Conservation (phyloP, 2,329 filamentous ascomycete genomes). For the Talaromyces pinophilus region DNA sequence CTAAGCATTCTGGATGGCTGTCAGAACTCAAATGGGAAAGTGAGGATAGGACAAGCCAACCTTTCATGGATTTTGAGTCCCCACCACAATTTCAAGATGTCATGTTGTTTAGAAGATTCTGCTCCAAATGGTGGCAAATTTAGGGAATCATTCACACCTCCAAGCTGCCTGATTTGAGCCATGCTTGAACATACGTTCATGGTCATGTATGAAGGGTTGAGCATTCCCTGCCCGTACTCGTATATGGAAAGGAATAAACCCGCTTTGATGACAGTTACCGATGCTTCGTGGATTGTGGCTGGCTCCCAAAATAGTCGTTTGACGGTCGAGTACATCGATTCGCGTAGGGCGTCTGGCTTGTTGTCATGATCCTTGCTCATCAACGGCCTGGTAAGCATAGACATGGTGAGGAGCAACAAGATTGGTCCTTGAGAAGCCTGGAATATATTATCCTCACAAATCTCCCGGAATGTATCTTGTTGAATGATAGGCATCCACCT, state of each 20-base stretch:
- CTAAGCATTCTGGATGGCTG: conserved; percentile 16
- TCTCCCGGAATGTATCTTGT: conserved; percentile 1
- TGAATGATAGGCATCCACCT: conserved; percentile 19
- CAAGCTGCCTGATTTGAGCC: conserved; percentile 16
- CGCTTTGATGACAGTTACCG: conserved; percentile 11
- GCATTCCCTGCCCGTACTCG: conserved; percentile 19
- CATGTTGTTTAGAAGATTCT: neutral
- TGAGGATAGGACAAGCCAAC: neutral
- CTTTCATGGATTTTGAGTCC: conserved; percentile 19
- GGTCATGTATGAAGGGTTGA: conserved; percentile 19
- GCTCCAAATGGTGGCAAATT: conserved; percentile 10
- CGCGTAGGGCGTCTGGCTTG: conserved; percentile 13
- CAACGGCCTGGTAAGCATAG: conserved; percentile 16
- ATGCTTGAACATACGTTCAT: conserved; percentile 17
- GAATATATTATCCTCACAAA: neutral
- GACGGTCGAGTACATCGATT: conserved; percentile 3
- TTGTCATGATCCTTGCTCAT: neutral
- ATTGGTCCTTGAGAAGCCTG: conserved; percentile 7
- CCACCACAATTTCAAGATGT: conserved; percentile 18
- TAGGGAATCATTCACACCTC: conserved; percentile 6
- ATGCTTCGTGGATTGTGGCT: neutral
- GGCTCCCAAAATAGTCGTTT: conserved; percentile 22
- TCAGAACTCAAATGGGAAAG: neutral
- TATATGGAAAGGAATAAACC: conserved; percentile 20
- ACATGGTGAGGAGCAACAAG: conserved; percentile 15